Conservation (phyloP, 2,329 filamentous ascomycete species). For the Sclerotinia subarctica region DNA sequence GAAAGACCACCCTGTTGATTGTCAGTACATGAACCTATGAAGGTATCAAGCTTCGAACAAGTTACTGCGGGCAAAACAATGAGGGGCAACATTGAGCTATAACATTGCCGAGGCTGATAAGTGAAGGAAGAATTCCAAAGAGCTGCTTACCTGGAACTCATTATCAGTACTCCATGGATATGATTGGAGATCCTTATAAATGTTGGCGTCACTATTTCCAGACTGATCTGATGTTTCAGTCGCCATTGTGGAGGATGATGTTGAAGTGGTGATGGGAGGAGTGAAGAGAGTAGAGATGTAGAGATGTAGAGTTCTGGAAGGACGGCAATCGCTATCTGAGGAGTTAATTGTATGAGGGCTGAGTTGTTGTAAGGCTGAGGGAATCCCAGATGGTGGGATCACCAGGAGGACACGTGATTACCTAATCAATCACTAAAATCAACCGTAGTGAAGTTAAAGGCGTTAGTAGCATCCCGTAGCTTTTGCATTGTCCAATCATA, state of each 20-base stretch:
- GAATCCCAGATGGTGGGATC: not conserved
- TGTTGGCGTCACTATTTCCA: conserved; percentile 26
- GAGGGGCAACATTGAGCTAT: not conserved
- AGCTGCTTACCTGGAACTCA: conserved; percentile 57
- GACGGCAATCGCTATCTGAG: too few species aligned
- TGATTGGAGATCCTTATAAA: conserved; percentile 60
- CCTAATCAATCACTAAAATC: too few species aligned
- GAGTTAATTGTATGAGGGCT: not conserved
- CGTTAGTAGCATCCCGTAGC: not conserved
- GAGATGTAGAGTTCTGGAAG: not conserved
- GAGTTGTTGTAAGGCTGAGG: not conserved
- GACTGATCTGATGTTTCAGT: not conserved
- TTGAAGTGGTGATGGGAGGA: not conserved
- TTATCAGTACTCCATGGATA: conserved; percentile 67
- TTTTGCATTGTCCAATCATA: not conserved
- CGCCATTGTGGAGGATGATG: conserved; percentile 2
- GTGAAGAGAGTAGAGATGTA: not conserved
- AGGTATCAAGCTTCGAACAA: not conserved
- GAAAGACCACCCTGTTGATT: conserved; percentile 52
- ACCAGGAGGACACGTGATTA: not conserved
- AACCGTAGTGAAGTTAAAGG: not conserved
- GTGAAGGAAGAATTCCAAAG: not conserved
- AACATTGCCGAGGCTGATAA: conserved; percentile 26
- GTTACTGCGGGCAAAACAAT: not conserved
- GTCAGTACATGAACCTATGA: not conserved